A percentile compares a stretch with the other conserved stretches of the same genome.
These are phyloP conservation scores for Trypanosomatidae sp. DNA, from an alignment of 208 protist species.

Conservation along the genomic window DNA sequence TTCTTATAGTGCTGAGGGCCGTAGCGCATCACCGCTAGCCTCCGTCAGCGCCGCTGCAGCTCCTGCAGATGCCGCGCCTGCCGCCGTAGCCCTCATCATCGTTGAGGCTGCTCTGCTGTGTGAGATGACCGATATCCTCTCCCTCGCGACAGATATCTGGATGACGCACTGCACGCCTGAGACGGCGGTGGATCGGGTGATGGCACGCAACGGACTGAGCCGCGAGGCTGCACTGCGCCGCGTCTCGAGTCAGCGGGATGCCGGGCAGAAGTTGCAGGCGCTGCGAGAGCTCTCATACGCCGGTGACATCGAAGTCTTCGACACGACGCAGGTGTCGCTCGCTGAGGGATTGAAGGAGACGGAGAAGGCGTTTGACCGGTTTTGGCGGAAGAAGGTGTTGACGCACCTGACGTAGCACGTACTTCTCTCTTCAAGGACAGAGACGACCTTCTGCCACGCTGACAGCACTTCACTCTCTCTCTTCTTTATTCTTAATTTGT, in stretches of 20 bases:
- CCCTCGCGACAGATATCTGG: constrained; percentile 65
- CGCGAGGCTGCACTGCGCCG: constrained; percentile 39
- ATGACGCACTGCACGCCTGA: constrained; percentile 51
- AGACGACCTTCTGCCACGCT: no score
- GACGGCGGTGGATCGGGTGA: constrained; percentile 47
- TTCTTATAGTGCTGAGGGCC: neutral
- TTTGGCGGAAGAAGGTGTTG: constrained; percentile 41
- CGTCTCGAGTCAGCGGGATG: constrained; percentile 41
- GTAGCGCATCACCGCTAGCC: neutral
- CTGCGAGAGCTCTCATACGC: constrained; percentile 37
- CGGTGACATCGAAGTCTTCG: constrained; percentile 41
- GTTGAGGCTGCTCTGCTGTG: constrained; percentile 78
- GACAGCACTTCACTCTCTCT: no score
- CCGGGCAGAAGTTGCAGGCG: constrained; percentile 25
- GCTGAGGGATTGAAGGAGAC: constrained; percentile 48
- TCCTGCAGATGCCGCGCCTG: neutral
- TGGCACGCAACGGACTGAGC: constrained; percentile 44
- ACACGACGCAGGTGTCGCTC: constrained; percentile 53
- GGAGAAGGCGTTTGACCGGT: constrained; percentile 41
- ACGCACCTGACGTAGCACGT: constrained; percentile 4
- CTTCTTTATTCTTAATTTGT: no score
- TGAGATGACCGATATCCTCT: constrained; percentile 34
- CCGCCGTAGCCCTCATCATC: constrained; percentile 41
- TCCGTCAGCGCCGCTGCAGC: neutral
- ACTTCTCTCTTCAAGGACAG: neutral